Evolutionary conservation across 2,329 filamentous ascomycete genomes (phyloP).

Genomic region (Metarhizium sp.): DNA sequence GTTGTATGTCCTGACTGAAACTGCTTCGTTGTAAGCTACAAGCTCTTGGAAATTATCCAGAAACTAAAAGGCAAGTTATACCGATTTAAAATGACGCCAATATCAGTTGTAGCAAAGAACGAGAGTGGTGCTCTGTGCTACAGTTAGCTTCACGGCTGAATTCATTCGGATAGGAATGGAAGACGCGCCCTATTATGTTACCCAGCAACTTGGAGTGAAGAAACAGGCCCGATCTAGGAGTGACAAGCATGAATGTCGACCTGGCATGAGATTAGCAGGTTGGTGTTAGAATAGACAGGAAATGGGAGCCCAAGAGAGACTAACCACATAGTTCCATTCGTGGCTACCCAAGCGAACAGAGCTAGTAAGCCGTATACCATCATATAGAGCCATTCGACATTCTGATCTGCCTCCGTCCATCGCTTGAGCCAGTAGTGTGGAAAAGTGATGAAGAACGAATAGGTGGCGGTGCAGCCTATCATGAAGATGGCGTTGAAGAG

Average conservation of each 20-base stretch:
- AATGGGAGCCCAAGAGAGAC: neutral
- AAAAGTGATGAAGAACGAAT: slow-evolving; percentile 23
- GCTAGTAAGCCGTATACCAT: neutral
- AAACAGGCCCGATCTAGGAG: neutral
- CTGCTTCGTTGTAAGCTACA: slow-evolving; percentile 16
- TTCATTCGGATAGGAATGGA: too few relatives aligned
- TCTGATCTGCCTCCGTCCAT: slow-evolving; percentile 22
- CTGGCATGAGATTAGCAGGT: neutral
- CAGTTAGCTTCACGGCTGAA: too few relatives aligned
- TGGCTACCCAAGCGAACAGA: neutral
- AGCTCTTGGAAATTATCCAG: neutral
- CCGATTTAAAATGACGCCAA: slow-evolving; percentile 4
- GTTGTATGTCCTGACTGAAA: slow-evolving; percentile 30
- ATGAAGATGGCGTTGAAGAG: neutral
- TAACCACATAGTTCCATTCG: neutral
- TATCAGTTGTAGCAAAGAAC: neutral
- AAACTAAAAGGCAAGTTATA: neutral
- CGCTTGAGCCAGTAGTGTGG: slow-evolving; percentile 28
- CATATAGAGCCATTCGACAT: neutral
- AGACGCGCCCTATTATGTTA: too few relatives aligned
- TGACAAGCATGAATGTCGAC: neutral
- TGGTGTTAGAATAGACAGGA: neutral
- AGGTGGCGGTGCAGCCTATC: slow-evolving; percentile 10
- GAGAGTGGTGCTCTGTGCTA: too few relatives aligned
- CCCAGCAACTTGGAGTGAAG: neutral